These are phyloP conservation scores for Mycena capillaripes DNA, from an alignment of 768 basidiomycete species.

Conservation along the genomic window DNA sequence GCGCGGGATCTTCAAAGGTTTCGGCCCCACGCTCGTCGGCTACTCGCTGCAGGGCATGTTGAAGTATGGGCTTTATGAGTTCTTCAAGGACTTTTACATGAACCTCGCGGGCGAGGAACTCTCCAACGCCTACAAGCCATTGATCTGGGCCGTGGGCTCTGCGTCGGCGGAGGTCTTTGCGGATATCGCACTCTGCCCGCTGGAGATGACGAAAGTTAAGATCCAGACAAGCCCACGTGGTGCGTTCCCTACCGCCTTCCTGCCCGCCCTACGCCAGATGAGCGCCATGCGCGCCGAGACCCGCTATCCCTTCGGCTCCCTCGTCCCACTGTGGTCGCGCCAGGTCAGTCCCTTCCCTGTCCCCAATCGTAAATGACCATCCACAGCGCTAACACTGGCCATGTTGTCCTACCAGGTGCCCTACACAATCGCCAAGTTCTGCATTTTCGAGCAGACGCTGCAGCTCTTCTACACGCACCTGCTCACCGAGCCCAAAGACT, in stretches of 20 bases:
- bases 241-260: neutral
- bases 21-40: constrained; percentile 92
- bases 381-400: neutral
- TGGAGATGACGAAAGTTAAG: constrained; percentile 80
- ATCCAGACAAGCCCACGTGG: constrained; percentile 4
- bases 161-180: constrained; percentile 96
- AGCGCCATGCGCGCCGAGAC: neutral
- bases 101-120: constrained; percentile 89
- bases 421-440: constrained; percentile 99
- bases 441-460: constrained; percentile 92
- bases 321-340: constrained; percentile 9
- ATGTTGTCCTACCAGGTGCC: constrained; percentile 74
- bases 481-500: constrained; percentile 82
- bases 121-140: constrained; percentile 82
- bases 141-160: constrained; percentile 93
- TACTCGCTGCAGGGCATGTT: constrained; percentile 97
- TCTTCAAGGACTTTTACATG: constrained; percentile 94
- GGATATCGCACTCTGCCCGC: constrained; percentile 93
- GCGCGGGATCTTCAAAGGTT: constrained; percentile 91
- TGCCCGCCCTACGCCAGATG: constrained; percentile 6
- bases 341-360: neutral
- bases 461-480: constrained; percentile 89
- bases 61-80: constrained; percentile 97
- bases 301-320: neutral
- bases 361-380: neutral